Evolutionary conservation across 208 protist genomes (phyloP), one percentile per base, ranked within the genome.

Genomic region (Crithidia brevicula): DNA sequence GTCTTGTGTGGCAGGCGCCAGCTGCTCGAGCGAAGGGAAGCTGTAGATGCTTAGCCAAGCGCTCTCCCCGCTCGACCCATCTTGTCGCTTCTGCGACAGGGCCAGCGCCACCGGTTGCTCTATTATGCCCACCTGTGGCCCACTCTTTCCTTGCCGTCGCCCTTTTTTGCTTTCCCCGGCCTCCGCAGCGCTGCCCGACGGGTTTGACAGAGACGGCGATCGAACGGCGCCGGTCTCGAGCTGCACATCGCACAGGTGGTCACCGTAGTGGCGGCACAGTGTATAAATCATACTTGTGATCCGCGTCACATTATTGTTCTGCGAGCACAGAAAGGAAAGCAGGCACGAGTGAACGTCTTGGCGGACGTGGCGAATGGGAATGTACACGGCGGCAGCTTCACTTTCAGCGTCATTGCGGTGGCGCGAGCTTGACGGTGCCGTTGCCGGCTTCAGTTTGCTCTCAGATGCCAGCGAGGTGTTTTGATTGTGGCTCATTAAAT

Each of bases 281-380:
- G 51, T 54, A 50, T 92, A 73, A 15, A 94, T 40, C 71, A 94
- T 86, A 11, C 56, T 34, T 0, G 77, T 91, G 25, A 94, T 94
- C 38, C 89, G 89, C 46, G 75, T 71, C 13, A 94, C 74, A 52
- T 92, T 80, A 65, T 94, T 94, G 60, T 94, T 94, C 65, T 94
- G 89, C 36, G 89, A 94, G 65, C 89, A 94, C 9, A 94, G 53
- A 56, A 94, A 94, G 5, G 77, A 64, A 34, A 91, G 78, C 23
- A 94, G 74, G 8, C 84, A 91, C 42, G 91, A 86, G 72, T 92
- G 86, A 22, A 92, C 22, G 28, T 92, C 84, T 60, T 92, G 86
- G 4, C 89, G 72, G 30, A 94, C 65, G 56, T 83, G 76, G 1
- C 84, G 87, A 68, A 92, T 80, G 4, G 58, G 64, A 0, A 77